A percentile compares a stretch with the other conserved stretches of the same genome.
phyloP scores from a whole-genome alignment of 495 filamentous ascomycete species.

The Tuber melanosporum region DNA sequence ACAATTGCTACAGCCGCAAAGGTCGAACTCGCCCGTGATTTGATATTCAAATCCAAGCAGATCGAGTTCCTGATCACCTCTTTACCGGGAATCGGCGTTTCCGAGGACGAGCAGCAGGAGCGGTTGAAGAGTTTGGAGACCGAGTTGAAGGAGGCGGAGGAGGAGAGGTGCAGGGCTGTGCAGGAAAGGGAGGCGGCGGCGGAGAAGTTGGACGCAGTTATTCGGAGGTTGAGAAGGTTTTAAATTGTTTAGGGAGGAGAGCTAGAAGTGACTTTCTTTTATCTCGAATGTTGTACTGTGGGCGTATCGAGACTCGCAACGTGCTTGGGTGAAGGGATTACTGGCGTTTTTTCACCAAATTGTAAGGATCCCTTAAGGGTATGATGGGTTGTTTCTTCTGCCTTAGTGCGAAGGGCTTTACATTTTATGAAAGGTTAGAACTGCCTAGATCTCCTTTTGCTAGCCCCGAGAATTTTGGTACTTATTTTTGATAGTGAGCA shows the following conservation, averaged over 20 bases:
- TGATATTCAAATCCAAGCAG: slow-evolving; percentile 88
- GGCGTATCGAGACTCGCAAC: not conserved
- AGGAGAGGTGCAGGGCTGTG: slow-evolving; percentile 61
- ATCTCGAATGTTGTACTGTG: not conserved
- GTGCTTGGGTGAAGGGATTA: not conserved
- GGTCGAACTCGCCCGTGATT: slow-evolving; percentile 73
- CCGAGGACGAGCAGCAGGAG: slow-evolving; percentile 71
- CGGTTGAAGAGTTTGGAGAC: slow-evolving; percentile 68
- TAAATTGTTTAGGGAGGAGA: slow-evolving; percentile 15
- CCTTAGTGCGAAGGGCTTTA: not conserved
- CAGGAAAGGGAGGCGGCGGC: slow-evolving; percentile 64
- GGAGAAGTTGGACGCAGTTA: slow-evolving; percentile 60
- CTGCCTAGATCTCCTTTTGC: not conserved
- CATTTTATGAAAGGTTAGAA: not conserved
- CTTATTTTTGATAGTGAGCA: not conserved
- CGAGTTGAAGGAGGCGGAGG: slow-evolving; percentile 67
- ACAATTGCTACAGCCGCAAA: slow-evolving; percentile 52
- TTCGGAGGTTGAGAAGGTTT: slow-evolving; percentile 53
- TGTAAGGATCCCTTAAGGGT: not conserved
- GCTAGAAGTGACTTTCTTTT: not conserved
- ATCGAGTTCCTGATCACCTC: slow-evolving; percentile 78
- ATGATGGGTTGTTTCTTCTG: not conserved
- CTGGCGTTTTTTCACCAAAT: not conserved
- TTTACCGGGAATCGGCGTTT: slow-evolving; percentile 80
- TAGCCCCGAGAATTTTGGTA: not conserved